Evolutionary conservation across 83 land plant genomes (phyloP), one percentile per base, ranked within the genome.

Genomic region (Isoetes engelmannii): DNA sequence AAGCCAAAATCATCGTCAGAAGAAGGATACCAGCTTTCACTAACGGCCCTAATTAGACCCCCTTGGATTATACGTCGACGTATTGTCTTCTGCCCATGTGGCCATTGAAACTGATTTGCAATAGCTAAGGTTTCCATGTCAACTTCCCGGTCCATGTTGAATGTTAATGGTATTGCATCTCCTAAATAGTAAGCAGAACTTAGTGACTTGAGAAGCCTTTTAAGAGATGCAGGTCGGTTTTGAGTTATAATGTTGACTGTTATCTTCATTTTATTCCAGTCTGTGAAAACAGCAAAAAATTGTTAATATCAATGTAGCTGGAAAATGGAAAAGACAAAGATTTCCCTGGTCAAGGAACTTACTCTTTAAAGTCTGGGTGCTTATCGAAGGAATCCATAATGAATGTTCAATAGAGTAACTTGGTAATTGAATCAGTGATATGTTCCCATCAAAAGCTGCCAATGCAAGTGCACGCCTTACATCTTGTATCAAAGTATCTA

Each of bases 121-220:
- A 82, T 57, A 68, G 68, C 77, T 48, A 91, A 79, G 5, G 97
- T 95, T 53, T 69, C 83, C 43, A 77, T 83, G 55, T 95, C 99
- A 41, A 89, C 99, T 66, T 83, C 78, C 84, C 89, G 88, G 80
- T 95, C 99, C 99, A 95, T 91, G 92, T 91, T 95, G 84, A 95
- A 95, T 66, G 81, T 81, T 69, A 95, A 65, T 6, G 81, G 61
- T 6, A 95, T 75, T 59, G 81, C 87, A 66, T 91, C 99, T 3
- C 97, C 94, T 9, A 89, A 15, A 63, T 91, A 95, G 83, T 84
- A 83, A 12, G 99, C 99, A 45, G 79, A 47, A 10, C 58, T 63
- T 3, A 95, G 81, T 4, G 99, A 90, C 37, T 81, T 81, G 17
- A 95, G 84, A 46, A 95, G 87, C 59, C 99, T 77, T 48, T 72